Evolutionary conservation across 1,139 yeast genomes (phyloP).

Genomic region (Pneumocystis jirovecii): DNA sequence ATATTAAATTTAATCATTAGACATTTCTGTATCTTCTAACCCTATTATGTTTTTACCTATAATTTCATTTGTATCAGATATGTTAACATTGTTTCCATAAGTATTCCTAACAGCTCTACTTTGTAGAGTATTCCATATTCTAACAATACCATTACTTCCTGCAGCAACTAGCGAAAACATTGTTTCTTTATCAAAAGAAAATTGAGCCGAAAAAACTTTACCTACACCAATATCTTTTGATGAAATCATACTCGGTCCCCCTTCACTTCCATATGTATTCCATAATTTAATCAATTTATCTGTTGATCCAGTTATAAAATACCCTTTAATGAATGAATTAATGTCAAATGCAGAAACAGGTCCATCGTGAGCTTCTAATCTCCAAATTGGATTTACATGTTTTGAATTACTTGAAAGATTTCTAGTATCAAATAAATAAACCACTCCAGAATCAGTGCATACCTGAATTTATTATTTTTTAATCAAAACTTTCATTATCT

Average conservation of each 20-base stretch:
- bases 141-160: constrained; percentile 71
- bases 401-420: constrained; percentile 15
- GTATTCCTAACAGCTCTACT: constrained; percentile 63
- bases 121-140: constrained; percentile 84
- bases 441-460: constrained; percentile 84
- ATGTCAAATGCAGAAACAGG: constrained; percentile 60
- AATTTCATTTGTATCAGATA: not conserved
- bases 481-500: not conserved
- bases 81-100: constrained; percentile 12
- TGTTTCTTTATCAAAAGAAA: constrained; percentile 78
- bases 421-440: constrained; percentile 80
- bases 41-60: not conserved
- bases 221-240: constrained; percentile 93
- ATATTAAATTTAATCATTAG: not conserved
- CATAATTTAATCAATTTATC: constrained; percentile 78
- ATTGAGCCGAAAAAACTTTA: constrained; percentile 67
- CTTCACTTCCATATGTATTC: constrained; percentile 42
- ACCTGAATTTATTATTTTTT: not conserved
- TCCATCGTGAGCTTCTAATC: constrained; percentile 91
- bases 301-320: constrained; percentile 76
- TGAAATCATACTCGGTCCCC: constrained; percentile 75
- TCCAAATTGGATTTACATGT: constrained; percentile 65
- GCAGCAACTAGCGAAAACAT: constrained; percentile 76
- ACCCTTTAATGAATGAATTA: constrained; percentile 52
- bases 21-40: not conserved